phyloP scores from a whole-genome alignment of 2,329 filamentous ascomycete species.

The Gliomastix tumulicola region DNA sequence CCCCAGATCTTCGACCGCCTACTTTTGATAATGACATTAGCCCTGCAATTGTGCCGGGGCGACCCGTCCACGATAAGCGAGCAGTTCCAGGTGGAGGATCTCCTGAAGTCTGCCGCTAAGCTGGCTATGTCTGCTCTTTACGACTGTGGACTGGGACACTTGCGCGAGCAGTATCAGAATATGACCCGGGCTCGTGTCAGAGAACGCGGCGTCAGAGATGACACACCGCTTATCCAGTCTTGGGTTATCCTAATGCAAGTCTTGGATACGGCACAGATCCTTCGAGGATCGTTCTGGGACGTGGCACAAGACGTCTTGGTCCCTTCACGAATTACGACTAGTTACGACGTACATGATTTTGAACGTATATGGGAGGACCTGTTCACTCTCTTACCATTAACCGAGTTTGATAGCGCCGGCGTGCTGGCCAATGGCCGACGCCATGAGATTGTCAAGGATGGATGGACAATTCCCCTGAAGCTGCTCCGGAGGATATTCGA shows the following conservation, averaged over 20 bases:
- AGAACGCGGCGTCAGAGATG: slow-evolving; percentile 44
- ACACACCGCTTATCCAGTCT: slow-evolving; percentile 36
- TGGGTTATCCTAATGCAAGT: slow-evolving; percentile 54
- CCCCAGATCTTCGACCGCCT: slow-evolving; percentile 12
- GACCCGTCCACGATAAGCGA: slow-evolving; percentile 20
- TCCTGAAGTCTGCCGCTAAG: slow-evolving; percentile 34
- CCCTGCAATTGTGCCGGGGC: slow-evolving; percentile 34
- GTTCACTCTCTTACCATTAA: slow-evolving; percentile 54
- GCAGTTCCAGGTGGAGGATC: slow-evolving; percentile 38
- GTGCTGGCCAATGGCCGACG: slow-evolving; percentile 29
- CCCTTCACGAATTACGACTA: slow-evolving; percentile 20
- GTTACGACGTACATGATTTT: slow-evolving; percentile 36
- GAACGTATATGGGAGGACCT: slow-evolving; percentile 52
- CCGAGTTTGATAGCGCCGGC: slow-evolving; percentile 51
- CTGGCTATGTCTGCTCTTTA: slow-evolving; percentile 32
- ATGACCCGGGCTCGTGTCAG: slow-evolving; percentile 23
- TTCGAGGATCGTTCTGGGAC: slow-evolving; percentile 54
- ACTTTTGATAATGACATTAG: slow-evolving; percentile 23
- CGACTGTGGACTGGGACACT: slow-evolving; percentile 23
- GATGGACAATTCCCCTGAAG: slow-evolving; percentile 53
- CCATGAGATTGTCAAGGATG: slow-evolving; percentile 31
- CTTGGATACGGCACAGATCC: slow-evolving; percentile 41
- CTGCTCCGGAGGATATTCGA: slow-evolving; percentile 50
- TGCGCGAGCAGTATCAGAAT: not conserved
- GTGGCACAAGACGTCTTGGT: slow-evolving; percentile 38